phyloP scores from a whole-genome alignment of 441 rosid genomes.

The Pelargonium fulgidum region DNA sequence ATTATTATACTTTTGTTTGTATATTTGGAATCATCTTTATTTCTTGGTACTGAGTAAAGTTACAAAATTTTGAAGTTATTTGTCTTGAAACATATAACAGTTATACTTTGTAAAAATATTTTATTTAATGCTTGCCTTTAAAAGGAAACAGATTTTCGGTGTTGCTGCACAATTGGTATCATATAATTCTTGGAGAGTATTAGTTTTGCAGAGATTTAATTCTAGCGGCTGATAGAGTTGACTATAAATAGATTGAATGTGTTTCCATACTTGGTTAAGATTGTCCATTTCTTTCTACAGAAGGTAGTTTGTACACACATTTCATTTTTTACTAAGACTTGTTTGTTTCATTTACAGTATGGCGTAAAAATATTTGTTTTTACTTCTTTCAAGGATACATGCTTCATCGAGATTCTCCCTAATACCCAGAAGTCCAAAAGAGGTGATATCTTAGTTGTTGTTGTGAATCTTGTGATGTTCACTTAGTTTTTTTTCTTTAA shows the following conservation, averaged over 20 bases:
- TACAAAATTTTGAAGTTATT: background rate
- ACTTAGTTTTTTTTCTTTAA: background rate
- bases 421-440: conserved; percentile 25
- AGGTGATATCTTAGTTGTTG: conserved; percentile 24
- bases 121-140: background rate
- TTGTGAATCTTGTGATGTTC: background rate
- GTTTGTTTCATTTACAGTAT: conserved; percentile 25
- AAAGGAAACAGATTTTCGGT: background rate
- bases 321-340: conserved; percentile 17
- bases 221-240: background rate
- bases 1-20: background rate
- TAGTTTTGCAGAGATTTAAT: background rate
- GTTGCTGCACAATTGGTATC: background rate
- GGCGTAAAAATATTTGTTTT: conserved; percentile 29
- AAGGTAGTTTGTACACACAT: background rate
- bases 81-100: background rate
- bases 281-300: too few species aligned
- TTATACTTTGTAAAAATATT: background rate
- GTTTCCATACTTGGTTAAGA: too few species aligned
- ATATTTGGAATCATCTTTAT: background rate
- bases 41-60: background rate
- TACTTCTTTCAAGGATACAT: conserved; percentile 48
- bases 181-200: background rate
- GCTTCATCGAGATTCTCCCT: conserved; percentile 41
- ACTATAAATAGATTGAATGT: background rate